Percentiles rank a stretch among this genome's conserved stretches.
Conservation (phyloP, 768 basidiomycete species). For the Trametes cinnabarina region DNA sequence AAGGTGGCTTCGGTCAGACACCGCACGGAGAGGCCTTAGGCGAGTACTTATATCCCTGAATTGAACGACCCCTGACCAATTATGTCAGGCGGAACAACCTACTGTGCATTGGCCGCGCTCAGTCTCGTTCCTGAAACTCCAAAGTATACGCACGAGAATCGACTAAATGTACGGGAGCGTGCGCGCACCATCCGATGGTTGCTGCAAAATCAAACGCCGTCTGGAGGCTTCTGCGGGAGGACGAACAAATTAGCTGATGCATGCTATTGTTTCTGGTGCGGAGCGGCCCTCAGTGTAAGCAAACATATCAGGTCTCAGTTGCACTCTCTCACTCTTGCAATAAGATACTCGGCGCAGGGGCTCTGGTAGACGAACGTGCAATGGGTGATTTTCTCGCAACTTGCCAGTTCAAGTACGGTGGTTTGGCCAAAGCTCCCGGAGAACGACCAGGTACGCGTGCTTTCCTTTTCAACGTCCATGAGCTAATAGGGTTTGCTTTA, state of each 20-base stretch:
- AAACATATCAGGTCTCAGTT: background rate
- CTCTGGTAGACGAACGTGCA: conserved; percentile 54
- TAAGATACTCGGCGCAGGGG: conserved; percentile 68
- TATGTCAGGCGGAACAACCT: conserved; percentile 82
- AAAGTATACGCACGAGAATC: conserved; percentile 13
- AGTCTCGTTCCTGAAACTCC: conserved; percentile 43
- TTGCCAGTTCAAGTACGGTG: conserved; percentile 89
- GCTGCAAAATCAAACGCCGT: conserved; percentile 62
- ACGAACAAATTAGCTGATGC: conserved; percentile 87
- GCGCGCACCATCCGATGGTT: conserved; percentile 73
- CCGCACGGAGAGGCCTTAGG: conserved; percentile 86
- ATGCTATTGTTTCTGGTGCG: conserved; percentile 97
- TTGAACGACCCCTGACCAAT: background rate
- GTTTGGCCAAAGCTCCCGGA: conserved; percentile 80
- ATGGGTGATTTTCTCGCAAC: conserved; percentile 63
- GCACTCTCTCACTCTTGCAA: background rate
- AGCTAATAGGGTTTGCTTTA: no score
- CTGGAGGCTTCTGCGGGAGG: conserved; percentile 85
- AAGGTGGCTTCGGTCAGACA: conserved; percentile 88
- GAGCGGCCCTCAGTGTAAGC: conserved; percentile 72
- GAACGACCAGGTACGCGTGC: conserved; percentile 73
- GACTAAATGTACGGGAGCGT: conserved; percentile 40
- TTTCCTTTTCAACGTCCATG: no score
- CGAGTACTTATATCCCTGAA: conserved; percentile 29
- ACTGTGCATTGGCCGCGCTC: conserved; percentile 82